Conservation (phyloP, 2,329 filamentous ascomycete genomes). For the Sporothrix globosa region DNA sequence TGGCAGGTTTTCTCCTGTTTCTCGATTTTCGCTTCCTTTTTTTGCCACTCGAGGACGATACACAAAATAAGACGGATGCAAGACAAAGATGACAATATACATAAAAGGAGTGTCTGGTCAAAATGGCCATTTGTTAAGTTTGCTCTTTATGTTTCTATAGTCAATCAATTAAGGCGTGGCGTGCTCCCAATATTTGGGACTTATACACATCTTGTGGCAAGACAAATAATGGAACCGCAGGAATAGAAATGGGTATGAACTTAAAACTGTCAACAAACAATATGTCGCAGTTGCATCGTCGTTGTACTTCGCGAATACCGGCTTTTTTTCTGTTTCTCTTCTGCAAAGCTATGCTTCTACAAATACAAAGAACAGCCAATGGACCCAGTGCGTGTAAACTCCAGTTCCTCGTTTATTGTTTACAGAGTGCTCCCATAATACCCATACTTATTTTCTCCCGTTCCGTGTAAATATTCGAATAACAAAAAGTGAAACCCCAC, state of each 20-base stretch:
- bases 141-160: background rate
- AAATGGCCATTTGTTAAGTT: background rate
- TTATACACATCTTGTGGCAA: too few relatives aligned
- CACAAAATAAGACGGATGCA: conserved; percentile 16
- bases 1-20: too few relatives aligned
- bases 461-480: background rate
- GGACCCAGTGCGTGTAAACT: background rate
- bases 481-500: background rate
- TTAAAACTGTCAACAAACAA: too few relatives aligned
- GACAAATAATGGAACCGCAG: too few relatives aligned
- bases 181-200: background rate
- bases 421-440: conserved; percentile 1
- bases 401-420: background rate
- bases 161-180: background rate
- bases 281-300: background rate
- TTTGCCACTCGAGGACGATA: conserved; percentile 2
- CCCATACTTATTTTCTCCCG: background rate
- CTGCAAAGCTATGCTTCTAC: conserved; percentile 5
- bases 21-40: background rate
- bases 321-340: background rate
- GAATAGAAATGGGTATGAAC: too few relatives aligned
- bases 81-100: background rate
- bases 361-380: background rate
- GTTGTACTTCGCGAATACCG: background rate
- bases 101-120: conserved; percentile 5